A percentile compares a stretch with the other conserved stretches of the same genome.
Evolutionary conservation across 2,329 filamentous ascomycete species (phyloP).

Genomic region (Daldinia sp.): DNA sequence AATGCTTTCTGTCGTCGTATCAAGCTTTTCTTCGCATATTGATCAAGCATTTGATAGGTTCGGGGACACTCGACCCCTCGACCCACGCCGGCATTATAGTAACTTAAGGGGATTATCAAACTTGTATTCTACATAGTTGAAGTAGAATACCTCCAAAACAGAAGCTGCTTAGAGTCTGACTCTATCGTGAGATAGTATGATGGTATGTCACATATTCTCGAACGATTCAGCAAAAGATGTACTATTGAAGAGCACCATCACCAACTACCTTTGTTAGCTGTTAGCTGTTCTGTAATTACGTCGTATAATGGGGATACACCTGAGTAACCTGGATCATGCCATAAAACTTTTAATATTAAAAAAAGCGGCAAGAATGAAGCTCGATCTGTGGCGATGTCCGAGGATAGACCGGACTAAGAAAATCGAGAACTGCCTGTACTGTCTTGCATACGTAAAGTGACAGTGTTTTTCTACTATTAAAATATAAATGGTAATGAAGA

Average conservation of each 20-base stretch:
- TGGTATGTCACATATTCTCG: conserved; percentile 20
- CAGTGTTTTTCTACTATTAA: not conserved
- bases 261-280: conserved; percentile 1
- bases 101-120: conserved; percentile 18
- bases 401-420: not conserved
- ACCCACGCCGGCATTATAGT: conserved; percentile 7
- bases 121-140: conserved; percentile 2
- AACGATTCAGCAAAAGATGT: conserved; percentile 12
- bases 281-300: not conserved
- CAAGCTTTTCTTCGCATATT: conserved; percentile 19
- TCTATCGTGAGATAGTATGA: conserved; percentile 24
- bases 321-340: conserved; percentile 31
- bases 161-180: not conserved
- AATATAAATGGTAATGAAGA: not conserved
- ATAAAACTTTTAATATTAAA: not conserved
- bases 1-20: conserved; percentile 21
- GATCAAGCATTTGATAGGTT: conserved; percentile 29
- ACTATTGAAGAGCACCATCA: not conserved
- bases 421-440: not conserved
- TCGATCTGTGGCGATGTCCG: not conserved
- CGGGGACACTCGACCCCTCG: conserved; percentile 15
- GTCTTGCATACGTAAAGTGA: no score
- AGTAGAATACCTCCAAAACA: not conserved
- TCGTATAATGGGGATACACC: conserved; percentile 20
- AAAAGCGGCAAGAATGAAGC: not conserved